Evolutionary conservation across 2,329 filamentous ascomycete species (phyloP), one percentile per base, ranked within the genome.

Genomic region (Fusarium equiseti): DNA sequence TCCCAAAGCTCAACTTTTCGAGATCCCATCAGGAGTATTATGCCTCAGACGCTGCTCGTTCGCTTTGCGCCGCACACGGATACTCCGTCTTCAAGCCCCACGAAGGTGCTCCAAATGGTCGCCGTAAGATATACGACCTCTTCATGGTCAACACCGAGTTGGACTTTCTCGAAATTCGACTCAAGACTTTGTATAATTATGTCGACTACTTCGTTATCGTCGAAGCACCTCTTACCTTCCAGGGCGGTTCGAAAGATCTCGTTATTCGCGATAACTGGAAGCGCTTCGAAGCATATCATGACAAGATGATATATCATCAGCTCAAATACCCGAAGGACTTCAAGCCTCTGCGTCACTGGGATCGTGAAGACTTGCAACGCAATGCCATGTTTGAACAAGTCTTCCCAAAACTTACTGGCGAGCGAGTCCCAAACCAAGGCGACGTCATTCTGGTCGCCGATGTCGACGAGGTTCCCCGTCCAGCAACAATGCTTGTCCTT

Each of bases 191-290:
- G 18, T 85, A 86, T 60, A 77, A 85, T 42, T 79, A 85, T 44
- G 88, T 91, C 63, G 89, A 91, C 79, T 90, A 90, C 78, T 91
- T 90, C 71, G 82, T 91, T 73, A 83, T 91, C 35, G 83, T 91
- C 53, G 89, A 91, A 79, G 84, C 86, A 1, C 76, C 80, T 20
- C 83, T 80, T 52, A 90, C 88, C 2, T 91, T 91, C 70, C 89
- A 88, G 18, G 85, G 85, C 38, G 79, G 79, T 2, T 78, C 82
- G 11, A 91, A 91, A 78, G 83, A 86, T 3, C 80, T 90, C 15
- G 76, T 82, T 38, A 81, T 90, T 61, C 79, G 81, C 15, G 81
- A 87, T 15, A 87, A 87, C 77, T 85, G 87, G 82, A 77, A 81
- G 26, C 79, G 79, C 9, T 89, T 91, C 72, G 73, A 77, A 15